A percentile compares a stretch with the other conserved stretches of the same genome.
Evolutionary conservation across 2,329 filamentous ascomycete species (phyloP).

Genomic region (Davidsoniella neocaledoniae): DNA sequence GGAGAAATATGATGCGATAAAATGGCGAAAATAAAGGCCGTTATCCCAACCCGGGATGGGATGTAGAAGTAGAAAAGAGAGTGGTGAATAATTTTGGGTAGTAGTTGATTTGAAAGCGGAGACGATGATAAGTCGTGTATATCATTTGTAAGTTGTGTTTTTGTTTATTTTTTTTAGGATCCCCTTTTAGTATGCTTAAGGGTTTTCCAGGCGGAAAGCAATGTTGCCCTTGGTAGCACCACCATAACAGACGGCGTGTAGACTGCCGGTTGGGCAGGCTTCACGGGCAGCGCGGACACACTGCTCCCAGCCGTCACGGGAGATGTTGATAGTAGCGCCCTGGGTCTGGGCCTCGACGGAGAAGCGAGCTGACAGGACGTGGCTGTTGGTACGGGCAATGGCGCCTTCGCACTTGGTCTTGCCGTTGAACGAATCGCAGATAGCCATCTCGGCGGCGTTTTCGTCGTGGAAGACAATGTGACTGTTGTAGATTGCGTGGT

Average conservation of each 20-base stretch:
- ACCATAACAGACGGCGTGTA: constrained; percentile 29
- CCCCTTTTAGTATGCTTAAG: not conserved
- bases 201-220: constrained; percentile 22
- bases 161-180: not conserved
- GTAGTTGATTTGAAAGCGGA: too few species aligned
- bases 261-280: constrained; percentile 32
- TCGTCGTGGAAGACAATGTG: constrained; percentile 32
- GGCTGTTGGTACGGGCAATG: constrained; percentile 27
- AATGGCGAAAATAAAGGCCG: not conserved
- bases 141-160: not conserved
- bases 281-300: constrained; percentile 36
- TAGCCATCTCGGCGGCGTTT: constrained; percentile 29
- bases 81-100: too few species aligned
- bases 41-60: not conserved
- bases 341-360: constrained; percentile 24
- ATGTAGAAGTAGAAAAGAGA: not conserved
- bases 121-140: too few species aligned
- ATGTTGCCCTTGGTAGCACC: constrained; percentile 31
- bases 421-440: constrained; percentile 35
- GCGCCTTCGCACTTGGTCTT: constrained; percentile 27
- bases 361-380: constrained; percentile 32
- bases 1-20: not conserved
- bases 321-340: constrained; percentile 34
- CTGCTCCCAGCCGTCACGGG: constrained; percentile 34
- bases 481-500: constrained; percentile 9